phyloP scores from a whole-genome alignment of 768 basidiomycete species.

The Termitomyces sp. region DNA sequence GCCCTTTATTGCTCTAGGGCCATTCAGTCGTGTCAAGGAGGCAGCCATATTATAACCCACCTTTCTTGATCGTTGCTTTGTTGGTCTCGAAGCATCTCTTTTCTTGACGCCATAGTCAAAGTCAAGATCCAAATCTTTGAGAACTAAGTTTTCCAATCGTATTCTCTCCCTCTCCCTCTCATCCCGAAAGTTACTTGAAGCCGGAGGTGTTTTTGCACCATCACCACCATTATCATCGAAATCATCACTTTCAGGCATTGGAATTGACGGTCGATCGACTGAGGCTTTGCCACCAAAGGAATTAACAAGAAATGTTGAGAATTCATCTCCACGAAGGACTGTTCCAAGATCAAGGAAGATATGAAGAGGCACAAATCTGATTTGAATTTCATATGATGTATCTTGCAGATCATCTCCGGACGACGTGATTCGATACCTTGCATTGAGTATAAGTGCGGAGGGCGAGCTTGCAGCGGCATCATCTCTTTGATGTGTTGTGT shows the following conservation, averaged over 20 bases:
- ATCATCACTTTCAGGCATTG: constrained; percentile 10
- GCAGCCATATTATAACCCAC: not conserved
- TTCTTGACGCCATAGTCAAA: constrained; percentile 35
- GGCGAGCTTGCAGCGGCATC: not conserved
- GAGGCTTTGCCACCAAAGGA: constrained; percentile 8
- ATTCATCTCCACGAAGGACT: constrained; percentile 32
- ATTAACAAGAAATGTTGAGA: constrained; percentile 48
- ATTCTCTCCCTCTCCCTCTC: constrained; percentile 33
- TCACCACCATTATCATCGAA: constrained; percentile 23
- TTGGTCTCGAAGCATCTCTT: not conserved
- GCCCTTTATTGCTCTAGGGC: not conserved
- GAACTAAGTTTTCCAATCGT: constrained; percentile 44
- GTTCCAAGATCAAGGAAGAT: constrained; percentile 67
- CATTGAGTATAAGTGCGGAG: constrained; percentile 7
- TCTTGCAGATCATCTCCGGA: not conserved
- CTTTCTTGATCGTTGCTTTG: not conserved
- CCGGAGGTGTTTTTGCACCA: constrained; percentile 34
- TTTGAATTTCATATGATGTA: constrained; percentile 25
- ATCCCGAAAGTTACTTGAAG: constrained; percentile 25
- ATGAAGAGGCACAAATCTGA: constrained; percentile 63
- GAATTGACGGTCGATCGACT: not conserved
- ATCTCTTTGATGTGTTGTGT: constrained; percentile 4
- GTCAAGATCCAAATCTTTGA: constrained; percentile 58
- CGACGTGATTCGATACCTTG: not conserved
- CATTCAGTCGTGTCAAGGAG: not conserved